Base-by-base conservation (phyloP, 129 eudicot species). In the Deinandra increscens region DNA sequence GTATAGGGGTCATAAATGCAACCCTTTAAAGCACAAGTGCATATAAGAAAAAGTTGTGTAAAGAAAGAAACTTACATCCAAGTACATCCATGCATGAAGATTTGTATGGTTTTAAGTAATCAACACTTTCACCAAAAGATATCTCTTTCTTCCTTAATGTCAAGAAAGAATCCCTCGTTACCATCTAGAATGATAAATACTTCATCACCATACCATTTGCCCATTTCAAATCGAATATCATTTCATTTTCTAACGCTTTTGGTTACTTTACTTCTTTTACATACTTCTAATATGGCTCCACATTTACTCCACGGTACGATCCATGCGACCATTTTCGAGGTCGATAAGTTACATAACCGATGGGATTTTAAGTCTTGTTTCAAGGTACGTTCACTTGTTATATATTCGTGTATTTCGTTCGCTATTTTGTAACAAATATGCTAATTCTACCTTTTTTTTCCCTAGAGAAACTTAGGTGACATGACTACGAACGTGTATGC, bases 231-330 rank as follows among this genome's bases (percentile, higher is more conserved):
- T n/a, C n/a, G n/a, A n/a, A n/a, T n/a, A n/a, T n/a, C n/a, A n/a
- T n/a, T n/a, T n/a, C n/a, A n/a, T n/a, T 51, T 58, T 36, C 60
- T 26, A 22, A 79, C 64, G 64, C 70, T 49, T 36, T 23, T 29
- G 17, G 37, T 56, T 56, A 56, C 17, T 9, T 12, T 6, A 23
- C n/a, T n/a, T n/a, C n/a, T n/a, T n/a, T n/a, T n/a, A n/a, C n/a
- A n/a, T n/a, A n/a, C n/a, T n/a, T n/a, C n/a, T n/a, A 22, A 6
- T 19, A 85, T 85, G 96, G 84, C 84, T 73, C 82, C 84, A 42
- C 81, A 63, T 71, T 56, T 87, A 84, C 92, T 91, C 10, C 97
- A 91, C 45, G 97, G 97, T 58, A 79, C 85, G 6, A 81, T 91
- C 36, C 69, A 77, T 64, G 95, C 84, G n/a, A 91, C 84, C 58